phyloP scores from a whole-genome alignment of 2,329 filamentous ascomycete species.

The Epichloe typhina region DNA sequence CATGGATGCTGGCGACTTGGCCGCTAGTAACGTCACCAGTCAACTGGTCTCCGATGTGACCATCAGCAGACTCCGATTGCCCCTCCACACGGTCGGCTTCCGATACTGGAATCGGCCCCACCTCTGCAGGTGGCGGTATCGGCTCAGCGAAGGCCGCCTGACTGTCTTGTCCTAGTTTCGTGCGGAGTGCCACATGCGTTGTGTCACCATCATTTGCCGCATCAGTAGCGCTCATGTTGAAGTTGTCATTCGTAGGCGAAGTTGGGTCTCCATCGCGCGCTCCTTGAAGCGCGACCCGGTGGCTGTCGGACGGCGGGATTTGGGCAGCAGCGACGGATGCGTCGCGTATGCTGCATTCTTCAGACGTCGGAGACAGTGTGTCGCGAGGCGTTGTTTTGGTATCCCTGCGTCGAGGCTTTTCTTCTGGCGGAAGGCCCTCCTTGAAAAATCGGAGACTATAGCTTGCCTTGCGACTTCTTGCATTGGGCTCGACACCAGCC shows the following conservation, averaged over 20 bases:
- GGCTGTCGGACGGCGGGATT: neutral
- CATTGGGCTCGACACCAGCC: constrained; percentile 47
- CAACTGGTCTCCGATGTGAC: constrained; percentile 22
- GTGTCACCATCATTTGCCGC: constrained; percentile 1
- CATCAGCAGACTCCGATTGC: constrained; percentile 26
- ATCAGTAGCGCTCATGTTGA: constrained; percentile 9
- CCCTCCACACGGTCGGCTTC: constrained; percentile 16
- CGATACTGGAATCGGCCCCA: constrained; percentile 14
- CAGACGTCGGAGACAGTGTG: constrained; percentile 25
- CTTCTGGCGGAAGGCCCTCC: constrained; percentile 47
- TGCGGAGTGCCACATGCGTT: constrained; percentile 6
- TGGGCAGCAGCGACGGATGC: neutral
- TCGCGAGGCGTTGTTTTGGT: constrained; percentile 24
- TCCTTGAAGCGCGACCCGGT: neutral
- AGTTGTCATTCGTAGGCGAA: constrained; percentile 6
- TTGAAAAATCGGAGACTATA: constrained; percentile 56
- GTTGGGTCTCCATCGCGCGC: neutral
- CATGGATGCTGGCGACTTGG: neutral
- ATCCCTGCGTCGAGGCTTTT: constrained; percentile 42
- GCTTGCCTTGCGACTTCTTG: constrained; percentile 53
- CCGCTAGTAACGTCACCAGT: constrained; percentile 7
- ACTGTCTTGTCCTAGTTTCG: constrained; percentile 9
- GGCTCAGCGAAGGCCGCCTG: constrained; percentile 11
- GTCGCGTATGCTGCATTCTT: constrained; percentile 13
- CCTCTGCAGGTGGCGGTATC: constrained; percentile 9